Evolutionary conservation across 192 early-diverging fungal genomes (phyloP).

Genomic region (Mortierella claussenii): DNA sequence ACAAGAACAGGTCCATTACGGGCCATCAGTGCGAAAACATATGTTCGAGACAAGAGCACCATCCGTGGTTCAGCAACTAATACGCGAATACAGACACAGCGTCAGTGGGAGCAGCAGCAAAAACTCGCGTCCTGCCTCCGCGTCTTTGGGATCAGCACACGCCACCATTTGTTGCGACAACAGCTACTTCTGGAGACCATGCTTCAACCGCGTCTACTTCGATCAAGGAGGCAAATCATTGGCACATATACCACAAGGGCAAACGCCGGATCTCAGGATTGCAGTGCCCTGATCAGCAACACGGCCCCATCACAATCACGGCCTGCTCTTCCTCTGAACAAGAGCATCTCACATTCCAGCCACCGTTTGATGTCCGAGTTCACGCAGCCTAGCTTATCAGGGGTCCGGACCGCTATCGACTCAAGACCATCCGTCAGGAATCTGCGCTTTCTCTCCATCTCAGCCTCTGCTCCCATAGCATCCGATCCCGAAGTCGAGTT

Average conservation of each 20-base stretch:
- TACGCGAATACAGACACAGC: constrained; percentile 14
- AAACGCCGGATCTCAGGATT: neutral
- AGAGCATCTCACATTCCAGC: neutral
- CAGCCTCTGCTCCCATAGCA: constrained; percentile 13
- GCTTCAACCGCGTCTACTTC: constrained; percentile 1
- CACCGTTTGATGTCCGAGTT: neutral
- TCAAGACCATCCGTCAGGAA: neutral
- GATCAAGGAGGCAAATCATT: constrained; percentile 1
- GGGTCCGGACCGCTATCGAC: neutral
- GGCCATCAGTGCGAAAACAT: neutral
- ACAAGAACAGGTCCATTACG: constrained; percentile 1
- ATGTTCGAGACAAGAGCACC: neutral
- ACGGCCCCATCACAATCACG: neutral
- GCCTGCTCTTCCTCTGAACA: neutral
- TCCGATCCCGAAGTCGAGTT: constrained; percentile 9
- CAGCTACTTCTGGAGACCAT: neutral
- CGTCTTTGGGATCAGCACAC: constrained; percentile 9
- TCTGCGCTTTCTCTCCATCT: constrained; percentile 3
- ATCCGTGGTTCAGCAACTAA: no score
- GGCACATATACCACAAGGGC: constrained; percentile 24
- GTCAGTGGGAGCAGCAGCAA: constrained; percentile 4
- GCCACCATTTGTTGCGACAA: neutral
- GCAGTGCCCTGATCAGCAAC: neutral
- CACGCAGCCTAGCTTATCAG: neutral
- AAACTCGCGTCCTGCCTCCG: constrained; percentile 10